These are phyloP conservation scores for Diaporthe eres DNA, from an alignment of 2,329 filamentous ascomycete species.

Conservation along the genomic window DNA sequence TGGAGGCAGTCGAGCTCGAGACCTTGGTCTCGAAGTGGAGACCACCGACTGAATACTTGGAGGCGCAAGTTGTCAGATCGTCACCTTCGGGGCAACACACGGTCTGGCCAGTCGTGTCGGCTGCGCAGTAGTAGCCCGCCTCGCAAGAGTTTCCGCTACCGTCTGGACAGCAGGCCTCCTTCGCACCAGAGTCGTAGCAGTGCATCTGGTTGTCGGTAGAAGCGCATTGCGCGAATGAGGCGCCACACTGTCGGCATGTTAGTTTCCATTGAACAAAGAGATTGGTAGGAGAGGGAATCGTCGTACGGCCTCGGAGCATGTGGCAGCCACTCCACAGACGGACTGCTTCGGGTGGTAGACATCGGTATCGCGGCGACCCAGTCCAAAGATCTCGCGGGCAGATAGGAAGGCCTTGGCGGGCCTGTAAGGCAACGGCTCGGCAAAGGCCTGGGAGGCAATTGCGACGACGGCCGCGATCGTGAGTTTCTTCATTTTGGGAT, in stretches of 20 bases:
- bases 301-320: constrained; percentile 63
- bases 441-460: constrained; percentile 50
- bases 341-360: constrained; percentile 65
- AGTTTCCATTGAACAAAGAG: background rate
- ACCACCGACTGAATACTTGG: constrained; percentile 61
- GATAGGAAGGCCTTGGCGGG: constrained; percentile 54
- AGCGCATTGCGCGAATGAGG: constrained; percentile 63
- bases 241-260: constrained; percentile 56
- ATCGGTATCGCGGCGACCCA: constrained; percentile 59
- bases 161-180: constrained; percentile 71
- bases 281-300: too few relatives aligned
- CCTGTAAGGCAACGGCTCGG: constrained; percentile 54
- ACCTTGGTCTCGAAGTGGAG: constrained; percentile 63
- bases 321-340: constrained; percentile 63
- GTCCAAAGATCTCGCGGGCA: constrained; percentile 55
- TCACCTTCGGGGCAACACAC: constrained; percentile 73
- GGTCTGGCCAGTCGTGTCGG: constrained; percentile 63
- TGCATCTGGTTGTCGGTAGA: constrained; percentile 65
- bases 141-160: constrained; percentile 73
- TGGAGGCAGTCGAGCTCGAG: constrained; percentile 51
- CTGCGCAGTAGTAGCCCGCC: constrained; percentile 73
- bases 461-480: constrained; percentile 61
- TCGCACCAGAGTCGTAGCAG: constrained; percentile 68
- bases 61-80: constrained; percentile 68
- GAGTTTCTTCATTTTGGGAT: constrained; percentile 51